Evolutionary conservation across 176 grass and related monocot genomes (phyloP).

Genomic region (Oryza glaberrima): DNA sequence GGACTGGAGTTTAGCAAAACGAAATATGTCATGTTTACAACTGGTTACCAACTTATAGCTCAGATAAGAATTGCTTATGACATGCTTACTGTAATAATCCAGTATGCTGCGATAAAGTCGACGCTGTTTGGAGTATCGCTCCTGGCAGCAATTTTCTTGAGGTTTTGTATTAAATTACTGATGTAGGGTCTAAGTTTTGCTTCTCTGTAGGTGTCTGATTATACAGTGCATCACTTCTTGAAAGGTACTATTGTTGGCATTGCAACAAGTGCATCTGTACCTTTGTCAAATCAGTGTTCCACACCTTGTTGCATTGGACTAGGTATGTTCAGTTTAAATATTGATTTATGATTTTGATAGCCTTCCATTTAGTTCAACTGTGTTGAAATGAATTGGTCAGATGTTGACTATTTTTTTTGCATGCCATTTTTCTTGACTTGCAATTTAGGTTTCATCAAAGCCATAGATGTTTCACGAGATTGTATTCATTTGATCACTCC

Average conservation of each 20-base stretch:
- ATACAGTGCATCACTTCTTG: slow-evolving; percentile 40
- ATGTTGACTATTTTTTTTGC: neutral
- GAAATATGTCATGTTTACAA: neutral
- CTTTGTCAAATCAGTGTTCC: slow-evolving; percentile 43
- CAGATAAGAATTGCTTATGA: neutral
- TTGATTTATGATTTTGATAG: neutral
- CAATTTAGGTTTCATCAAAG: slow-evolving; percentile 52
- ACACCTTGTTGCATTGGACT: slow-evolving; percentile 68
- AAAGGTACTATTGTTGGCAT: slow-evolving; percentile 61
- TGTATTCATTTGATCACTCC: slow-evolving; percentile 51
- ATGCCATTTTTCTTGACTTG: slow-evolving; percentile 25
- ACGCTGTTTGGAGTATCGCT: neutral
- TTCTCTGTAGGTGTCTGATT: slow-evolving; percentile 38
- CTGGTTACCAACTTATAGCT: neutral
- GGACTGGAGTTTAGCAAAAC: neutral
- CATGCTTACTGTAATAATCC: neutral
- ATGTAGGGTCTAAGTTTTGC: slow-evolving; percentile 13
- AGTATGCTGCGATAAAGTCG: neutral
- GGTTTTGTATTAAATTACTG: neutral
- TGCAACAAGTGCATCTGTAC: slow-evolving; percentile 43
- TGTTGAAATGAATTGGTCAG: neutral
- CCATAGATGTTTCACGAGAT: slow-evolving; percentile 40
- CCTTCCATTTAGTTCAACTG: neutral
- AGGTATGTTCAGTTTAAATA: slow-evolving; percentile 39
- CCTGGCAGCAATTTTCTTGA: neutral